Evolutionary conservation across 2,329 filamentous ascomycete species (phyloP), one percentile per base, ranked within the genome.

Genomic region (Fusarium agapanthi): DNA sequence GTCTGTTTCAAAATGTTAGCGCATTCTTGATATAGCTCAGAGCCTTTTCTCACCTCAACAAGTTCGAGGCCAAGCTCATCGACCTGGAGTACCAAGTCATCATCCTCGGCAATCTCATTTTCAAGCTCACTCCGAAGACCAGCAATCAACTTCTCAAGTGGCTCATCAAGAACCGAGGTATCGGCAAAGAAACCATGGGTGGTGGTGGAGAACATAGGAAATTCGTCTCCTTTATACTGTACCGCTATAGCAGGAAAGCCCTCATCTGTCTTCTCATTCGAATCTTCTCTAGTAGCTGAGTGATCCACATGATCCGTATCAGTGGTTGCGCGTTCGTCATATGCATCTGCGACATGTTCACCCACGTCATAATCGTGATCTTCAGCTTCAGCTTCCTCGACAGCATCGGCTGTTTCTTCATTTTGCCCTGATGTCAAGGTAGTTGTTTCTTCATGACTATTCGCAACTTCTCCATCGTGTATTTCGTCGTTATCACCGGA

Each of bases 21-120:
- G 56, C 48, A 28, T 24, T 20, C 47, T 55, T 5, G 15, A 22
- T 16, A 11, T 30, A 55, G 32, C 47, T 26, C 15, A 9, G 24
- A 13, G 18, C 51, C 22, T 69, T 40, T 44, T 43, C 84, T 71
- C 79, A 86, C 85, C 80, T 88, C 86, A 26, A 85, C 80, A 76
- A 88, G 87, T 76, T 88, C 86, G 37, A 88, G 80, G 14, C 85
- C 86, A 44, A 88, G 82, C 65, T 87, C 84, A 34, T 88, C 85
- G 51, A 88, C 79, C 65, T 86, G 85, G 44, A 88, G 82, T n/a
- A 85, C 81, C 45, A 88, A 78, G 62, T 88, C 86, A 58, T 88
- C 86, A 24, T 83, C 81, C 7, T 79, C 64, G 10, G 79, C 77
- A 6, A 88, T 76, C 58, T 88, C 87, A 43, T 83, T 81, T 24